These are phyloP conservation scores for Saccharata proteae DNA, from an alignment of 2,329 filamentous ascomycete genomes.

Conservation along the genomic window DNA sequence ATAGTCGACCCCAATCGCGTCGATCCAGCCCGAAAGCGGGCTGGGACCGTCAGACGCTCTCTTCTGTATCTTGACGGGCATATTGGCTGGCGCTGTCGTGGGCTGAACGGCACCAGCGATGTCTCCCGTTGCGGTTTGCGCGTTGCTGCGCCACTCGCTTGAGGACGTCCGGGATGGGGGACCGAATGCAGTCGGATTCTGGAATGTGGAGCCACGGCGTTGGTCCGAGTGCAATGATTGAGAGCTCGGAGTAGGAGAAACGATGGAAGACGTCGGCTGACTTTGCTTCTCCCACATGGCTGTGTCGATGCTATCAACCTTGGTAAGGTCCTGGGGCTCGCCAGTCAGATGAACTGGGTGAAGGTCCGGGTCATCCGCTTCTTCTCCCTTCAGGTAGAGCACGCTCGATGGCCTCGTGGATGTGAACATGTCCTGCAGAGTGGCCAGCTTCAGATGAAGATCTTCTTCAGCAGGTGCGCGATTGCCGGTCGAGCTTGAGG, in stretches of 20 bases:
- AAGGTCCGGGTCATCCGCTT: slow-evolving; percentile 66
- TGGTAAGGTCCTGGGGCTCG: slow-evolving; percentile 50
- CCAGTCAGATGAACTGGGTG: slow-evolving; percentile 64
- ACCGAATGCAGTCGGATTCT: slow-evolving; percentile 31
- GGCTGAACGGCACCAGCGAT: slow-evolving; percentile 31
- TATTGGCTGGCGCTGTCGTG: slow-evolving; percentile 35
- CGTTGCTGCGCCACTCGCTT: slow-evolving; percentile 47
- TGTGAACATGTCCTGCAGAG: slow-evolving; percentile 77
- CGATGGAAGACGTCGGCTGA: slow-evolving; percentile 41
- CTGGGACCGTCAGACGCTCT: slow-evolving; percentile 48
- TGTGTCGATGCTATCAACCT: slow-evolving; percentile 33
- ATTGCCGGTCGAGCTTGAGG: slow-evolving; percentile 37
- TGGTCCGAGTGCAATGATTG: slow-evolving; percentile 30
- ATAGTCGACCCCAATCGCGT: slow-evolving; percentile 80
- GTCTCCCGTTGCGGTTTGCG: slow-evolving; percentile 41
- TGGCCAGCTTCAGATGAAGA: slow-evolving; percentile 64
- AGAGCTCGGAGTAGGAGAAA: slow-evolving; percentile 37
- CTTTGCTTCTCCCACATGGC: slow-evolving; percentile 32
- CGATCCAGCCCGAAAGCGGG: slow-evolving; percentile 70
- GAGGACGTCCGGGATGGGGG: slow-evolving; percentile 33
- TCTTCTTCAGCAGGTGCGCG: slow-evolving; percentile 49
- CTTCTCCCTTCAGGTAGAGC: slow-evolving; percentile 64
- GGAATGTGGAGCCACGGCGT: slow-evolving; percentile 30
- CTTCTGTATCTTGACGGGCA: slow-evolving; percentile 43
- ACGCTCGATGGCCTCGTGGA: slow-evolving; percentile 70